Evolutionary conservation across 2,329 filamentous ascomycete species (phyloP).

Genomic region (Fusarium lyarnte): DNA sequence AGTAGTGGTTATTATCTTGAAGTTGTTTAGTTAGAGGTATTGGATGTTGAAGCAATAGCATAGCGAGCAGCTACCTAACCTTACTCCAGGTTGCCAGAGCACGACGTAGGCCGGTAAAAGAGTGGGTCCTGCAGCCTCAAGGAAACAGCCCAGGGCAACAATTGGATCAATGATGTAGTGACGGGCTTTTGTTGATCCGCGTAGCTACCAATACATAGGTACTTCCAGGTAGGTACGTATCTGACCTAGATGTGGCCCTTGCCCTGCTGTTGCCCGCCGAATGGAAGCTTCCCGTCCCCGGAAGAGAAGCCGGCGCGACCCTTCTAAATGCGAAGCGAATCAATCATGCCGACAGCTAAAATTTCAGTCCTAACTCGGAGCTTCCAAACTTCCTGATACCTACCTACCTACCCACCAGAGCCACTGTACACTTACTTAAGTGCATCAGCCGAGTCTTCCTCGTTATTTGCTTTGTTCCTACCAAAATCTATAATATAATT

Average conservation of each 20-base stretch:
- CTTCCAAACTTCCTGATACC: slow-evolving; percentile 42
- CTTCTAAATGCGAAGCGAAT: slow-evolving; percentile 24
- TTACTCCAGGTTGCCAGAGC: slow-evolving; percentile 50
- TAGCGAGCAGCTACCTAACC: slow-evolving; percentile 30
- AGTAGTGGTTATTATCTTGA: slow-evolving; percentile 29
- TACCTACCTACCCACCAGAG: slow-evolving; percentile 18
- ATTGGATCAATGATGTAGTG: slow-evolving; percentile 24
- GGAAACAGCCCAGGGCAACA: neutral
- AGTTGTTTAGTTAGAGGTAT: slow-evolving; percentile 30
- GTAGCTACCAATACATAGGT: neutral
- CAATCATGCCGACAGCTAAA: slow-evolving; percentile 44
- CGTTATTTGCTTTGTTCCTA: slow-evolving; percentile 2
- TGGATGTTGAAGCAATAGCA: slow-evolving; percentile 22
- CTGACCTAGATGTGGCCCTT: slow-evolving; percentile 8
- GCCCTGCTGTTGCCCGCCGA: neutral
- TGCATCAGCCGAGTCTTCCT: slow-evolving; percentile 15
- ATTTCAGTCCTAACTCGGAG: slow-evolving; percentile 43
- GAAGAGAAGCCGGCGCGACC: slow-evolving; percentile 39
- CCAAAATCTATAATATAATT: slow-evolving; percentile 1
- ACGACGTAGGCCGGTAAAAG: slow-evolving; percentile 46
- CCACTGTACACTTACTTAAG: slow-evolving; percentile 33
- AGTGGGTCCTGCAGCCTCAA: slow-evolving; percentile 22
- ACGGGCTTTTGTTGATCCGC: slow-evolving; percentile 47
- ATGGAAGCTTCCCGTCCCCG: slow-evolving; percentile 36
- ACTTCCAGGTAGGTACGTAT: slow-evolving; percentile 1